Evolutionary conservation across 1,284 basidiomycete genomes (phyloP), one percentile per base, ranked within the genome.

Genomic region (Stereum hirsutum): DNA sequence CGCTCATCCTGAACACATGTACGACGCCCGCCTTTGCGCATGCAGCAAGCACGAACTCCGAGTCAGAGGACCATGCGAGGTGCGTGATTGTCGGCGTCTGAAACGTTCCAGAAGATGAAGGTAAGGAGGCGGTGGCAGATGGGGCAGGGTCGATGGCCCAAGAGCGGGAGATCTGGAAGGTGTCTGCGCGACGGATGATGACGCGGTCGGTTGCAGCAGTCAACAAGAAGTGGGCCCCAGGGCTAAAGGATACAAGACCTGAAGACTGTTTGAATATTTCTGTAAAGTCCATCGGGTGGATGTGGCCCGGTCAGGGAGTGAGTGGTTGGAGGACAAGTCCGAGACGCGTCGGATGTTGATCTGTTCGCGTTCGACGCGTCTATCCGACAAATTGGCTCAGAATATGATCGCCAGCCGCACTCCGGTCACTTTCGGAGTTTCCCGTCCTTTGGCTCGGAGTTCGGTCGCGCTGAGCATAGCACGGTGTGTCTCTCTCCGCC

Each of bases 1-100:
- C 81, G 26, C 78, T 70, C 51, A 89, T 69, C 50, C 84, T 81
- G 59, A 77, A 78, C 27, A 90, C 72, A 58, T 81, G 80, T 8
- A 88, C 79, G 23, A 78, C 57, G 1, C 79, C 81, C 27, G 64
- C 58, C 50, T 75, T 81, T 5, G 78, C 70, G 47, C 78, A 87
- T 19, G 79, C 81, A 6, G 83, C 87, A 11, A 93, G 63, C 35
- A 93, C 65, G 55, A 85, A 87, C 55, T 89, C 78, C 1, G 89
- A 89, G 54, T 91, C 87, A 52, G 73, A 75, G 8, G 88, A 89
- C 89, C 89, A 94, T 5, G 72, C 76, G 2, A 85, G 66, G 51
- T 85, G 79, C 20, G 87, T 83, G 54, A 93, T 81, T 31, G 46
- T 44, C 45, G 41, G 41, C 12, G 20, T 31, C 47, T 51, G 54